phyloP scores from a whole-genome alignment of 306 rosid species.

The Casuarina equisetifolia region DNA sequence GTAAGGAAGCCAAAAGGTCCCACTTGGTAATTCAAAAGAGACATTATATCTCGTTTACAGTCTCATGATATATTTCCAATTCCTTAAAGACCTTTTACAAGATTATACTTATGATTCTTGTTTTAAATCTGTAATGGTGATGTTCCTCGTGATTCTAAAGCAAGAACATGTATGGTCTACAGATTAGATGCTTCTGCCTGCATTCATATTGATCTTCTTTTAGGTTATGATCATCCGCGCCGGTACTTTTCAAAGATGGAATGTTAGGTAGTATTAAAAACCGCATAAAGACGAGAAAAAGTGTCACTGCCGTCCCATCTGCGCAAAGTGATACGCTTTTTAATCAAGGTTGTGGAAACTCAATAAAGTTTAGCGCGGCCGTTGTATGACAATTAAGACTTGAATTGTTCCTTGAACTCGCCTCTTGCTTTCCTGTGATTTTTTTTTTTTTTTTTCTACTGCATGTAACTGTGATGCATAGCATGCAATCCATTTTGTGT shows the following conservation, averaged over 20 bases:
- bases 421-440: constrained; percentile 13
- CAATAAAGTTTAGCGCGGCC: constrained; percentile 9
- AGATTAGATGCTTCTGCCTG: constrained; percentile 35
- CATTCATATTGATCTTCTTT: constrained; percentile 31
- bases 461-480: not conserved
- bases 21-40: not conserved
- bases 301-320: constrained; percentile 22
- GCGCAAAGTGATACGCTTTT: constrained; percentile 10
- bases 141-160: constrained; percentile 18
- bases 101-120: not conserved
- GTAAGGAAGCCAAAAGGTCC: not conserved
- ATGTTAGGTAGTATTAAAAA: constrained; percentile 17
- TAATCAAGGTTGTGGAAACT: constrained; percentile 2
- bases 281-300: not conserved
- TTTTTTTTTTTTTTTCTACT: not conserved
- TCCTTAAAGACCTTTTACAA: not conserved
- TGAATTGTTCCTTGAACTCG: constrained; percentile 30
- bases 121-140: constrained; percentile 4
- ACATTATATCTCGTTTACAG: not conserved
- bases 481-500: not conserved
- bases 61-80: not conserved
- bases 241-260: constrained; percentile 32
- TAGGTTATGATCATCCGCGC: constrained; percentile 26
- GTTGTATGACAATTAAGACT: constrained; percentile 48
- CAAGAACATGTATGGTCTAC: constrained; percentile 32